Percentiles rank a stretch among this genome's conserved stretches.
Evolutionary conservation across 2,329 filamentous ascomycete genomes (phyloP).

Genomic region (Aphanoascus verrucosus): DNA sequence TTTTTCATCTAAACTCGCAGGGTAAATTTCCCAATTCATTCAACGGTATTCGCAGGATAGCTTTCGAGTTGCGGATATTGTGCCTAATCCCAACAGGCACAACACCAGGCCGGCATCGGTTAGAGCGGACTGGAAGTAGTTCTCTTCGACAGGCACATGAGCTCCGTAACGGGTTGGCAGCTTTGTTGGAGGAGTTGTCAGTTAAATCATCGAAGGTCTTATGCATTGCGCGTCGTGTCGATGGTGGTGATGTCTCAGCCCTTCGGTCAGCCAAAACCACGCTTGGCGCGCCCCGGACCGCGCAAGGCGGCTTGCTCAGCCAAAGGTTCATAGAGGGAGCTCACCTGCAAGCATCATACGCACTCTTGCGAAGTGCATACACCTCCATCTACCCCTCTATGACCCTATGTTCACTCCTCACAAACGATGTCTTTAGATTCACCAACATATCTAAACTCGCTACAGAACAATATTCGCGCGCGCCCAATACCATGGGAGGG

Average conservation of each 20-base stretch:
- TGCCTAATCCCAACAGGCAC: not conserved
- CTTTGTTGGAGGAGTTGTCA: not conserved
- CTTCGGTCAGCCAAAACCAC: not conserved
- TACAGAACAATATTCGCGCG: conserved; percentile 94
- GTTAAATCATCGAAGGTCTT: not conserved
- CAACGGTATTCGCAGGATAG: not conserved
- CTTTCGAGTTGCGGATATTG: not conserved
- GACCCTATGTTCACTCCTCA: conserved; percentile 5
- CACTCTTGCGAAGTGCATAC: not conserved
- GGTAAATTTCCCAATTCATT: not conserved
- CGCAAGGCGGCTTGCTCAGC: not conserved
- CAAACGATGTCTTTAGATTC: conserved; percentile 75
- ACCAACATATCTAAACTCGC: conserved; percentile 73
- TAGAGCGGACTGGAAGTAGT: not conserved
- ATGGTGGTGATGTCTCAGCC: not conserved
- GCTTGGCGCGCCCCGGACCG: not conserved
- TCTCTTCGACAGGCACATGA: not conserved
- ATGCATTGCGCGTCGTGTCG: not conserved
- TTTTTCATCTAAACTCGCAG: not conserved
- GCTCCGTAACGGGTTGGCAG: not conserved
- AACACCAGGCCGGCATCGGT: not conserved
- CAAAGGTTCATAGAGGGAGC: not conserved
- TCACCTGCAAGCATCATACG: not conserved
- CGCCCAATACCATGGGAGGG: conserved; percentile 97
- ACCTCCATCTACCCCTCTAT: not conserved